A percentile compares a stretch with the other conserved stretches of the same genome.
phyloP scores from a whole-genome alignment of 352 stramenopile genomes.

The Pythium rhizo-oryzae region DNA sequence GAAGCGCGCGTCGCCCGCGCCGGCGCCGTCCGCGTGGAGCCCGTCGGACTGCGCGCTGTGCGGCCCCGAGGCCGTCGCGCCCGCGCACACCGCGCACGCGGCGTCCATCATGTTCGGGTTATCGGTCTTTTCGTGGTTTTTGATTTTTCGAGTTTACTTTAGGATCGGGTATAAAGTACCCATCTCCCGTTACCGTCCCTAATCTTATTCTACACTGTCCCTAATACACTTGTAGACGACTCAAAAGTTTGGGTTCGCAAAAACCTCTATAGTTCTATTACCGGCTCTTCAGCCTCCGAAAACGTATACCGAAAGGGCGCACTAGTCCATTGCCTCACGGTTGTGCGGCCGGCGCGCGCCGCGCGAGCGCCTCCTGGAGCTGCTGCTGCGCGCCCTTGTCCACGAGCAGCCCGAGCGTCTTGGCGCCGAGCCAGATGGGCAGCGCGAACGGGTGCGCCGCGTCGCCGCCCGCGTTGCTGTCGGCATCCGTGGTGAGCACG shows the following conservation, averaged over 20 bases:
- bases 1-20: slow-evolving; percentile 11
- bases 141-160: not conserved
- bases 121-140: no score
- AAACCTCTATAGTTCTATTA: slow-evolving; percentile 14
- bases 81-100: slow-evolving; percentile 23
- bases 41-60: slow-evolving; percentile 15
- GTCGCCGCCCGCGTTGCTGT: not conserved
- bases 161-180: no score
- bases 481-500: slow-evolving; percentile 14
- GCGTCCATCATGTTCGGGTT: no score
- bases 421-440: slow-evolving; percentile 62
- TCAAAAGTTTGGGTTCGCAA: not conserved
- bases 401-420: slow-evolving; percentile 53
- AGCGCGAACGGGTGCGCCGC: slow-evolving; percentile 30
- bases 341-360: not conserved
- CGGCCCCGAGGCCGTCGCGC: not conserved
- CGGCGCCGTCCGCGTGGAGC: not conserved
- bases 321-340: no score
- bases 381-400: slow-evolving; percentile 57
- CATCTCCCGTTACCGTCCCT: no score
- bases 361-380: slow-evolving; percentile 30
- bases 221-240: slow-evolving; percentile 1
- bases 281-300: not conserved
- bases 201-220: not conserved
- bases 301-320: slow-evolving; percentile 7